These are phyloP conservation scores for Metschnikowia kofuensis DNA, from an alignment of 805 yeast genomes.

Conservation along the genomic window DNA sequence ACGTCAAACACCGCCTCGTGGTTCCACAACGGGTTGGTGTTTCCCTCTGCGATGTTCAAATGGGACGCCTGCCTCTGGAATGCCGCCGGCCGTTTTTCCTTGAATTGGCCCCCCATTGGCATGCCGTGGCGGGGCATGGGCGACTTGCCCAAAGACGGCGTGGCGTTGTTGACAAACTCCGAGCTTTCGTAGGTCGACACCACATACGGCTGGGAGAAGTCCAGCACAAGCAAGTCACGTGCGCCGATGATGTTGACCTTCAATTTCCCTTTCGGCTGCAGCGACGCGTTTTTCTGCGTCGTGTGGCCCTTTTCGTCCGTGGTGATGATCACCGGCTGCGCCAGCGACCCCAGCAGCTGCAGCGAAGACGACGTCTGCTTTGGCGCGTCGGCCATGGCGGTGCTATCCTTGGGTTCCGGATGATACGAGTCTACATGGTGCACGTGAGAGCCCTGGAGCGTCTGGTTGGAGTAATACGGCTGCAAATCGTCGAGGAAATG, in stretches of 20 bases:
- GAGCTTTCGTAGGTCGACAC: conserved; percentile 90
- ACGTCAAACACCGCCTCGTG: conserved; percentile 94
- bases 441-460: conserved; percentile 2
- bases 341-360: conserved; percentile 11
- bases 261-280: conserved; percentile 74
- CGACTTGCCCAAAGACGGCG: conserved; percentile 46
- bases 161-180: conserved; percentile 83
- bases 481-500: conserved; percentile 16
- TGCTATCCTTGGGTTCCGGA: conserved; percentile 3
- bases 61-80: conserved; percentile 42
- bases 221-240: conserved; percentile 55
- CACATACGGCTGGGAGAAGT: conserved; percentile 74
- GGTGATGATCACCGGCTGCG: conserved; percentile 34
- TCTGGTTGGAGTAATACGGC: conserved; percentile 19
- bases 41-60: conserved; percentile 23
- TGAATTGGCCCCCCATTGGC: conserved; percentile 13
- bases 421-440: conserved; percentile 22
- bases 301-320: conserved; percentile 42
- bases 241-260: conserved; percentile 82
- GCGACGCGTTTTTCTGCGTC: conserved; percentile 21
- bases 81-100: conserved; percentile 28
- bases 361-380: conserved; percentile 1
- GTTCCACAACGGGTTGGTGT: conserved; percentile 75
- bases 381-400: not conserved
- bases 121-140: conserved; percentile 20